Evolutionary conservation across 306 rosid genomes (phyloP).

Genomic region (Trifolium dubium): DNA sequence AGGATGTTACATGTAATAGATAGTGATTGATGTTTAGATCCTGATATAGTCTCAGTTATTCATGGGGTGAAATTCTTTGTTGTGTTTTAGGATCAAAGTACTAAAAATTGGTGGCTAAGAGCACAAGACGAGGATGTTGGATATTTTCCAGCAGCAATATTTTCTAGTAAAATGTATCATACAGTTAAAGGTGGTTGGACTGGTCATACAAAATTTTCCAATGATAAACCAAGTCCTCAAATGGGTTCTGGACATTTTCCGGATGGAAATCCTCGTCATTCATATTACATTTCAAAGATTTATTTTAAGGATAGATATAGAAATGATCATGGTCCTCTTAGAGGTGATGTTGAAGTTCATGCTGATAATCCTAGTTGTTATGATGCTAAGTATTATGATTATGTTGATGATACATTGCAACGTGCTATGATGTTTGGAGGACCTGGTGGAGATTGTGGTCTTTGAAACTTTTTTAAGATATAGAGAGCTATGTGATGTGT

Average conservation of each 20-base stretch:
- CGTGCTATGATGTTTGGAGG: constrained; percentile 1
- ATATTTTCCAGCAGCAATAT: constrained; percentile 28
- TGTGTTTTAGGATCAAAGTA: constrained; percentile 6
- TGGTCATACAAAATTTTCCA: neutral
- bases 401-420: neutral
- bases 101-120: constrained; percentile 28
- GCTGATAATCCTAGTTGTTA: constrained; percentile 10
- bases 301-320: neutral
- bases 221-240: neutral
- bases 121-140: neutral
- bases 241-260: constrained; percentile 35
- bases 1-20: no score
- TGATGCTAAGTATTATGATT: constrained; percentile 13
- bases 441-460: constrained; percentile 34
- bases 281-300: neutral
- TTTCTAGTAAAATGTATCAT: neutral
- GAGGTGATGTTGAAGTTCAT: neutral
- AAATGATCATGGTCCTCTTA: neutral
- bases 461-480: neutral
- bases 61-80: no score
- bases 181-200: constrained; percentile 20
- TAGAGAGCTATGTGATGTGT: no score
- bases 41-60: no score
- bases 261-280: neutral
- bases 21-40: no score